Base-by-base conservation (phyloP, 768 basidiomycete genomes). In the Leucocoprinus sp. region DNA sequence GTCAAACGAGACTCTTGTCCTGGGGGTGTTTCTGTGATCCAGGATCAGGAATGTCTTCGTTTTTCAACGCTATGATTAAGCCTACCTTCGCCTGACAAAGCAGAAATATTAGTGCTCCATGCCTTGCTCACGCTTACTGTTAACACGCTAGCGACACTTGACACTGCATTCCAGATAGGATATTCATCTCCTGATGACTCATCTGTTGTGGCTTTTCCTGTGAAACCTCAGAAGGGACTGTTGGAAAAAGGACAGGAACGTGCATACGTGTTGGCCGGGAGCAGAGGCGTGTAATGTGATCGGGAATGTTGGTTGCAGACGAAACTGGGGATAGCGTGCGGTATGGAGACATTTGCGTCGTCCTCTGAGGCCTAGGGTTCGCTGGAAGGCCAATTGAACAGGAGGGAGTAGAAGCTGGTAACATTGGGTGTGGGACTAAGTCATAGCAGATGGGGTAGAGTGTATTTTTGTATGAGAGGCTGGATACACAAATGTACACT, bases 1-100 rank as follows among this genome's bases (percentile, higher is more conserved):
- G 71, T 72, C 26, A 84, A 67, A 27, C 75, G 75, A 4, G 76
- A 76, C 50, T 83, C 82, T 36, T 70, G 64, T 21, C 78, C 79
- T 8, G 69, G 65, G 3, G 72, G 74, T 22, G 73, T 73, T 40
- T 65, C 75, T 75, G 56, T 14, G 40, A 22, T 38, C 21, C 24
- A 27, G 28, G 23, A 21, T 42, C 26, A 42, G 31, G 24, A 27
- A 19, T 42, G 34, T 47, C 6, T 14, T 31, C 9, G 11, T n/a
- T n/a, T n/a, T n/a, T n/a, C n/a, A n/a, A n/a, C n/a, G n/a, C n/a
- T n/a, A 40, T 49, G 37, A 42, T 29, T 21, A 42, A 43, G 51
- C 54, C 50, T 50, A 70, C 74, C 70, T 72, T 75, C 75, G 19
- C 72, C 74, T 27, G 64, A 55, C 42, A 57, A 58, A 14, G 63